Evolutionary conservation across 352 stramenopile species (phyloP), one percentile per base, ranked within the genome.

Genomic region (Phytophthora brassicae): DNA sequence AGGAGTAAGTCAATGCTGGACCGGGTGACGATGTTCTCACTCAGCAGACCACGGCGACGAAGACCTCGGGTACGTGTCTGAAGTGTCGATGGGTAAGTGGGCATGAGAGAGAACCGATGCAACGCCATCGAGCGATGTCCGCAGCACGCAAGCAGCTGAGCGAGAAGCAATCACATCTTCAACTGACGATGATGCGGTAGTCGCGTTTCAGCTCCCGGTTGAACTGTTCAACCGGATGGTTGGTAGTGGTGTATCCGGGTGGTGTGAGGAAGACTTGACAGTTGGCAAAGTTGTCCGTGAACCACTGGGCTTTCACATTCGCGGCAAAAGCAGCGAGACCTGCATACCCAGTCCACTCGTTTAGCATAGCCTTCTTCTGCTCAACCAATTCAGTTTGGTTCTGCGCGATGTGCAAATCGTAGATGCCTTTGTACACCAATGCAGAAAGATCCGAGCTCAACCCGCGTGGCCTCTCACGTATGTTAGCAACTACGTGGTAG

Each of bases 151-250:
- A 52, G 28, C 6, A 60, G 28, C 28, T 38, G 8, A 1, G 42
- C 17, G 3, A 60, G n/a, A 13, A 60, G 42, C 28, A 46, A 3
- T 5, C 42, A 41, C 41, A 52, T 60, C 19, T 53, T 60, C 4
- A 39, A 12, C 33, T 39, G 4, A 12, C 33, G 8, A n/a, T 39
- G 33, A 12, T 39, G 33, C 4, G 52, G 49, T 71, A 72, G 17
- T 72, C 62, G 4, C 44, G 42, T 46, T 72, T 75, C 36, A 75
- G 16, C 49, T 11, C 54, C 12, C 19, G 14, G 54, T 72, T 75
- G 33, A 68, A 75, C 14, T 66, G 57, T 9, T 75, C 67, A 13
- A 68, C 44, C 0, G 67, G 61, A 20, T 71, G 66, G 38, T 71
- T 75, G 33, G 57, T 71, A 6, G 56, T 68, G 2, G 67, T 54